A percentile compares a stretch with the other conserved stretches of the same genome.
These are phyloP conservation scores for Saururus chinensis DNA, from an alignment of 164 flowering plant species.

Conservation along the genomic window DNA sequence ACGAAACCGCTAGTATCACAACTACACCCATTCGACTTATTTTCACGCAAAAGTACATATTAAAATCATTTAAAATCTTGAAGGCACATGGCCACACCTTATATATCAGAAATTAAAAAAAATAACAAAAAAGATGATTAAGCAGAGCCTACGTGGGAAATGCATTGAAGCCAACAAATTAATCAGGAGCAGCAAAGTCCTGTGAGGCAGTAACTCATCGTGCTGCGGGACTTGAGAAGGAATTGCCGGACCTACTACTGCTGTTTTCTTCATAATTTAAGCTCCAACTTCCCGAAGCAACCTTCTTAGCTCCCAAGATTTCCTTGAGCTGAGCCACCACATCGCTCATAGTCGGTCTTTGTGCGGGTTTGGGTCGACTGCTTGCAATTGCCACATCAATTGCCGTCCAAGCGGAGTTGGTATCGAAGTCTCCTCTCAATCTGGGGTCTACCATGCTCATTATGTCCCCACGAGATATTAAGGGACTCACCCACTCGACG, in stretches of 20 bases:
- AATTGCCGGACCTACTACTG: neutral
- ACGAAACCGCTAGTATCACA: no score
- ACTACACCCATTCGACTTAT: no score
- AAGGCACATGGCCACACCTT: no score
- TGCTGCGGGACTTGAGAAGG: neutral
- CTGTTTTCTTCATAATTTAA: neutral
- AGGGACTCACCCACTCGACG: slow-evolving; percentile 19
- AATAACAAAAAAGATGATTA: no score
- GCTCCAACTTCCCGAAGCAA: neutral
- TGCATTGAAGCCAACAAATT: no score
- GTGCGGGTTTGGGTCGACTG: slow-evolving; percentile 4
- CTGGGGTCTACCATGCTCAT: slow-evolving; percentile 20
- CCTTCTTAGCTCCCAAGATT: neutral
- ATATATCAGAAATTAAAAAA: no score
- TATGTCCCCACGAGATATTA: slow-evolving; percentile 16
- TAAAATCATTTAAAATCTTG: no score
- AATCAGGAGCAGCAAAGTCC: slow-evolving; percentile 20
- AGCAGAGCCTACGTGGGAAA: no score
- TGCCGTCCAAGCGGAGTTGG: slow-evolving; percentile 20
- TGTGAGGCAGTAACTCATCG: slow-evolving; percentile 18
- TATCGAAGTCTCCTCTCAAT: slow-evolving; percentile 18
- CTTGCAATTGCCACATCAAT: slow-evolving; percentile 30
- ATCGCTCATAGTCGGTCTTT: slow-evolving; percentile 27
- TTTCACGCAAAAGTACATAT: no score
- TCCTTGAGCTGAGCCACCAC: slow-evolving; percentile 6